Evolutionary conservation across 1,284 basidiomycete genomes (phyloP).

Genomic region (Retiboletus flavoniger): DNA sequence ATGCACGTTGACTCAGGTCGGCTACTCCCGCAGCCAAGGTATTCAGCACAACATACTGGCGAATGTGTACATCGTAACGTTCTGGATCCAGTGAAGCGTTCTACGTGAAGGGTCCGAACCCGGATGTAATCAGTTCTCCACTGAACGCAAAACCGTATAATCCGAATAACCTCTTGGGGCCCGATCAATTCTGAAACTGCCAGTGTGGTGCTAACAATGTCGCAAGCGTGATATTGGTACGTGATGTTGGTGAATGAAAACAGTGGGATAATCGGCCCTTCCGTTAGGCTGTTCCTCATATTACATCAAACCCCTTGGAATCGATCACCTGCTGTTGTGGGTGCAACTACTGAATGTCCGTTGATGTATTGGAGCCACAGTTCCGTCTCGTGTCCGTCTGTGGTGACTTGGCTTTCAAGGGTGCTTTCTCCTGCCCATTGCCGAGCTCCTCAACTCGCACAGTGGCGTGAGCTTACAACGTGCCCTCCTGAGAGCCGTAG

Average conservation of each 20-base stretch:
- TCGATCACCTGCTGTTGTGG: not conserved
- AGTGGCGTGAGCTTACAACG: conserved; percentile 8
- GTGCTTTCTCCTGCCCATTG: not conserved
- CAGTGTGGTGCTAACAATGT: no score
- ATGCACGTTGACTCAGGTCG: no score
- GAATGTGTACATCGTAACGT: no score
- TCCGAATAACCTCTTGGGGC: no score
- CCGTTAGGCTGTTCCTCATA: not conserved
- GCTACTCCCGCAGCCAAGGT: no score
- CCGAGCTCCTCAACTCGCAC: not conserved
- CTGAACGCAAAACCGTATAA: no score
- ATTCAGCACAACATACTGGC: no score
- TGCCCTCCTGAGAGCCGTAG: conserved; percentile 32
- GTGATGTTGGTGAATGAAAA: no score
- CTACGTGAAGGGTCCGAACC: no score
- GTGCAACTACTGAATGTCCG: not conserved
- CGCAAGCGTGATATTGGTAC: not conserved
- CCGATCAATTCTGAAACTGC: no score
- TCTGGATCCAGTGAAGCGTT: no score
- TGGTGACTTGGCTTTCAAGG: not conserved
- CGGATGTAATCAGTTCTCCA: no score
- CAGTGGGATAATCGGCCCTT: not conserved
- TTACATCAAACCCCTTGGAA: not conserved
- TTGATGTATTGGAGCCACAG: not conserved
- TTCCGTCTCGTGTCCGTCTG: not conserved